Base-by-base conservation (phyloP, 176 grass and related monocot species). In the Echinochloa phyllopogon region DNA sequence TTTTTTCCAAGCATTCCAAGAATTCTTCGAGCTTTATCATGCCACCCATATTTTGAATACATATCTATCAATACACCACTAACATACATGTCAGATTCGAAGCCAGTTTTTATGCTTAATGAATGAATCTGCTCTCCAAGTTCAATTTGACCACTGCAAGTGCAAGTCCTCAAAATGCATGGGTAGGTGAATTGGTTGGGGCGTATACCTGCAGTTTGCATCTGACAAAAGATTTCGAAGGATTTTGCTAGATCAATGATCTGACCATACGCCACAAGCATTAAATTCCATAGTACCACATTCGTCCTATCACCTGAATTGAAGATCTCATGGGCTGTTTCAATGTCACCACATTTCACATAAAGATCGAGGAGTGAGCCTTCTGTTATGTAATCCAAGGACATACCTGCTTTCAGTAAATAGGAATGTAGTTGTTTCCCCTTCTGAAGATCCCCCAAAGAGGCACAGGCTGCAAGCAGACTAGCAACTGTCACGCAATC, bases 111-210 rank as follows among this genome's bases (percentile, higher is more conserved):
- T 50, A 86, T 82, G 74, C 65, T 78, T 71, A 83, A 83, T 9
- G 85, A 78, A 90, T 92, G 85, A 77, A 94, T 90, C 78, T 94
- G 87, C 64, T 90, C 87, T 81, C 93, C 87, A 80, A 94, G 89
- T 73, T 81, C 63, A 87, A 88, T 84, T 71, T 72, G 73, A 38
- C 62, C 85, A 20, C 27, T 81, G 45, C 82, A 88, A 55, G 78
- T 90, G 72, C 89, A 94, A 61, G 93, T 90, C 83, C 93, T 94
- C 64, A 94, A 70, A 64, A 94, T 83, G 69, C 89, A 92, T 51
- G 93, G 93, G 83, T 94, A 94, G 25, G 93, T 94, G 83, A 90
- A 94, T 56, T 92, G 78, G 72, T 94, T 94, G 65, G 93, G 89
- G 12, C 42, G 74, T 74, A 90, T 41, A 43, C 82, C 87, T 48